Percentiles rank a stretch among this genome's conserved stretches.
Conservation (phyloP, 108 stramenopile genomes). For the Parietichytrium sp. region DNA sequence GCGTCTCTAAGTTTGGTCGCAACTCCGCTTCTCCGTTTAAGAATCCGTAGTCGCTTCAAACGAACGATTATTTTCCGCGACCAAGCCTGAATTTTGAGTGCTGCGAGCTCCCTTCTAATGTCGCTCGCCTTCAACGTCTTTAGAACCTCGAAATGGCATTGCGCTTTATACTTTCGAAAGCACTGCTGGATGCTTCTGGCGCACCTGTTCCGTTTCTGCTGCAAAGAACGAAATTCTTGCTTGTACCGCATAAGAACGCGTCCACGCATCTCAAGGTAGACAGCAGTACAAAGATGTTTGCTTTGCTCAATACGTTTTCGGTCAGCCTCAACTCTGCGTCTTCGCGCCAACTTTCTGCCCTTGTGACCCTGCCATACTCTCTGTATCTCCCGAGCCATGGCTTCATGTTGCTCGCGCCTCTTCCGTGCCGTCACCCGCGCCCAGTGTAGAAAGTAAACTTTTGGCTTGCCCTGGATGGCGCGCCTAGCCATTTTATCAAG, state of each 20-base stretch:
- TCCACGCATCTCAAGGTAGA: not conserved
- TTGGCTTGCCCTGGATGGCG: not conserved
- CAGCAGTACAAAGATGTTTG: not conserved
- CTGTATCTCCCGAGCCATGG: not conserved
- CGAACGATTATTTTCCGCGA: not conserved
- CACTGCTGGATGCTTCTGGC: not conserved
- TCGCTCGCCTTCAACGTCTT: not conserved
- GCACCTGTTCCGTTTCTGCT: not conserved
- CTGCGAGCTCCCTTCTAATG: not conserved
- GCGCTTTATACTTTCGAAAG: not conserved
- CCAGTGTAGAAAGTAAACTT: not conserved
- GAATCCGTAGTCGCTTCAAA: too few species aligned
- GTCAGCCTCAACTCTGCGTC: not conserved
- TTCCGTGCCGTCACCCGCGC: too few species aligned
- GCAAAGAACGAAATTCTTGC: not conserved
- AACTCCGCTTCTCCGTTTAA: too few species aligned
- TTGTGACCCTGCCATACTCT: not conserved
- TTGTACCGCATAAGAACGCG: not conserved
- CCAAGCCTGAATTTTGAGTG: not conserved
- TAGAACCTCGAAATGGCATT: conserved; percentile 2
- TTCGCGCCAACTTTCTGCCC: not conserved
- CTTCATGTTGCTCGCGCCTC: not conserved
- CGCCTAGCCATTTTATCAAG: not conserved
- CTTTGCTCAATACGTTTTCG: not conserved
- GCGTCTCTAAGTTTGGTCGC: too few species aligned